These are phyloP conservation scores for Calocera viscosa DNA, from an alignment of 768 basidiomycete species.

Conservation along the genomic window DNA sequence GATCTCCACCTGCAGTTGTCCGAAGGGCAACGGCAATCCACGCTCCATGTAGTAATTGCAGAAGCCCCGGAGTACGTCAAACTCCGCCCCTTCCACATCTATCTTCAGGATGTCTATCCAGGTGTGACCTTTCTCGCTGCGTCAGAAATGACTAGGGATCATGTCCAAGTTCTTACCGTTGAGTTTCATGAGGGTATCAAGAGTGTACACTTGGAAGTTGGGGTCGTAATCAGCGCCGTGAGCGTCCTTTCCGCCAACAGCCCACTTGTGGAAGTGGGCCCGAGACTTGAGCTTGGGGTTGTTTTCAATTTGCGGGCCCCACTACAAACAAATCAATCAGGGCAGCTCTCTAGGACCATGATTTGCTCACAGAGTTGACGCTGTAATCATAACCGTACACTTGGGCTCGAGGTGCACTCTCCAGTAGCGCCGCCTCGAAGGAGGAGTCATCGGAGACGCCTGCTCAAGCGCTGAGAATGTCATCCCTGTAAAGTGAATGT, in stretches of 20 bases:
- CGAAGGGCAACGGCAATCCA: constrained; percentile 12
- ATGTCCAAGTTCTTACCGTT: constrained; percentile 16
- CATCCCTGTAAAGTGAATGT: background rate
- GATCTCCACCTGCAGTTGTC: constrained; percentile 16
- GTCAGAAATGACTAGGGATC: background rate
- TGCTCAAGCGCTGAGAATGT: background rate
- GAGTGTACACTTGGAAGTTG: constrained; percentile 25
- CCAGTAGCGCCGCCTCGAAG: constrained; percentile 14
- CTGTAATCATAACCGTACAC: constrained; percentile 18
- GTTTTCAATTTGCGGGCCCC: constrained; percentile 31
- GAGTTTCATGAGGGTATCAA: constrained; percentile 15
- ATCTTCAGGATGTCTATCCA: constrained; percentile 17
- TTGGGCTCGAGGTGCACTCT: constrained; percentile 1
- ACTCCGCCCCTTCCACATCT: constrained; percentile 45
- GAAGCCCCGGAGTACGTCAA: constrained; percentile 41
- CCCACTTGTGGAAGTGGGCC: constrained; percentile 35
- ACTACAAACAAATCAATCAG: constrained; percentile 22
- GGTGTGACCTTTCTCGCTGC: background rate
- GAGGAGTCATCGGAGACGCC: constrained; percentile 15
- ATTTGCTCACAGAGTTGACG: background rate
- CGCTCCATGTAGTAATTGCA: constrained; percentile 34
- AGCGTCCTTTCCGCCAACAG: constrained; percentile 34
- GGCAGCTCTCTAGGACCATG: background rate
- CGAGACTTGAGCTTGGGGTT: constrained; percentile 25
- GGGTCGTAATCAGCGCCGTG: constrained; percentile 35